These are phyloP conservation scores for Mycosphaerella arachidis DNA, from an alignment of 2,329 filamentous ascomycete species.

Conservation along the genomic window DNA sequence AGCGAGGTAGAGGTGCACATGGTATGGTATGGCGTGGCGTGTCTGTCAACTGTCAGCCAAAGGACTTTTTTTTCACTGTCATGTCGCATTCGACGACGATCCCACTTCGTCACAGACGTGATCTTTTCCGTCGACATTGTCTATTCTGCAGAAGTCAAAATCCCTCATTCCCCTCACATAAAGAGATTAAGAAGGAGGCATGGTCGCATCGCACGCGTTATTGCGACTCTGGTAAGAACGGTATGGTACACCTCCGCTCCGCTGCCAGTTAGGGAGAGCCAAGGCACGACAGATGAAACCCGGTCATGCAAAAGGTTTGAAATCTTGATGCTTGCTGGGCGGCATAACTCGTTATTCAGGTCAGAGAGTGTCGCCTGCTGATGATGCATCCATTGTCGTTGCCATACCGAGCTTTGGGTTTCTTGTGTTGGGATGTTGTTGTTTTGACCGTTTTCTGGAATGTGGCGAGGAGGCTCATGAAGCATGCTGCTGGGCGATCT, in stretches of 20 bases:
- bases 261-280: conserved; percentile 23
- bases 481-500: not conserved
- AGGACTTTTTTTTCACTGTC: not conserved
- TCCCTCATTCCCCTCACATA: conserved; percentile 1
- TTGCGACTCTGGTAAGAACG: conserved; percentile 78
- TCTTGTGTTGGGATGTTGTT: not conserved
- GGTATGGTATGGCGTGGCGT: conserved; percentile 78
- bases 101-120: conserved; percentile 81
- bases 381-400: conserved; percentile 5
- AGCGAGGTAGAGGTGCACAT: conserved; percentile 69
- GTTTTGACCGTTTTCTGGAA: not conserved
- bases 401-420: conserved; percentile 11
- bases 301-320: conserved; percentile 35
- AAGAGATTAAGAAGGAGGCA: conserved; percentile 57
- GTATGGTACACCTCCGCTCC: conserved; percentile 68
- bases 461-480: not conserved
- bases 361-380: conserved; percentile 7
- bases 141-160: conserved; percentile 47
- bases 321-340: conserved; percentile 8
- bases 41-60: conserved; percentile 48
- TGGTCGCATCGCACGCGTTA: conserved; percentile 83
- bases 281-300: conserved; percentile 30
- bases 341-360: conserved; percentile 17
- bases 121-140: conserved; percentile 80
- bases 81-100: conserved; percentile 32